Evolutionary conservation across 441 rosid genomes (phyloP).

Genomic region (Rhodomyrtus psidioides): DNA sequence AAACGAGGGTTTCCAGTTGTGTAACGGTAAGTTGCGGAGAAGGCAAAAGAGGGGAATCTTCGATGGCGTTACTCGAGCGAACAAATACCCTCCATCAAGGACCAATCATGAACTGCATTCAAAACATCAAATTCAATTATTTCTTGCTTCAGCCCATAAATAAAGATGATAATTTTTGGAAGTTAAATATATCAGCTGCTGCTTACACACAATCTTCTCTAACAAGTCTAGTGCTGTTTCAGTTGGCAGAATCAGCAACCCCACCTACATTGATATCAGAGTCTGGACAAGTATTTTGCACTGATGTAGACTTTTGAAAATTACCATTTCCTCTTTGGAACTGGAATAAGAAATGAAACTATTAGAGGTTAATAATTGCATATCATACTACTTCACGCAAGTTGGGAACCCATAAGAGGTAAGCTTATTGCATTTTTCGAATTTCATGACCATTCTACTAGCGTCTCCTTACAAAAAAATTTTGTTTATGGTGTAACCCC

Average conservation of each 20-base stretch:
- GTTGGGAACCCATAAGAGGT: not conserved
- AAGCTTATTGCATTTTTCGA: not conserved
- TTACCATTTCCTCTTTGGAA: conserved; percentile 18
- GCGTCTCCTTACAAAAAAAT: not conserved
- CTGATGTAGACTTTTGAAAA: conserved; percentile 22
- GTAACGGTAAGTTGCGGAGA: not conserved
- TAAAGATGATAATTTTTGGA: not conserved
- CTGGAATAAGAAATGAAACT: conserved; percentile 15
- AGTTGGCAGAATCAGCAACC: conserved; percentile 11
- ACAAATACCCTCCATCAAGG: not conserved
- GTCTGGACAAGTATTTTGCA: conserved; percentile 18
- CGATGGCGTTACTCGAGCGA: not conserved
- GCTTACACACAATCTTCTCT: conserved; percentile 13
- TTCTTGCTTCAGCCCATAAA: not conserved
- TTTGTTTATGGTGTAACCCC: not conserved
- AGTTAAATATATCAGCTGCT: not conserved
- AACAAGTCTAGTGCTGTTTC: conserved; percentile 13
- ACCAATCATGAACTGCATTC: not conserved
- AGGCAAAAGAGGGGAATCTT: not conserved
- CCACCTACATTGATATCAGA: conserved; percentile 13
- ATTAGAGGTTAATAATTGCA: not conserved
- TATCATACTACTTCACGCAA: not conserved
- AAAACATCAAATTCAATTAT: not conserved
- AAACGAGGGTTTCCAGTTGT: not conserved
- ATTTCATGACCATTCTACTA: not conserved